Conservation (phyloP, 2,329 filamentous ascomycete species). For the Rhynchosporium agropyri region DNA sequence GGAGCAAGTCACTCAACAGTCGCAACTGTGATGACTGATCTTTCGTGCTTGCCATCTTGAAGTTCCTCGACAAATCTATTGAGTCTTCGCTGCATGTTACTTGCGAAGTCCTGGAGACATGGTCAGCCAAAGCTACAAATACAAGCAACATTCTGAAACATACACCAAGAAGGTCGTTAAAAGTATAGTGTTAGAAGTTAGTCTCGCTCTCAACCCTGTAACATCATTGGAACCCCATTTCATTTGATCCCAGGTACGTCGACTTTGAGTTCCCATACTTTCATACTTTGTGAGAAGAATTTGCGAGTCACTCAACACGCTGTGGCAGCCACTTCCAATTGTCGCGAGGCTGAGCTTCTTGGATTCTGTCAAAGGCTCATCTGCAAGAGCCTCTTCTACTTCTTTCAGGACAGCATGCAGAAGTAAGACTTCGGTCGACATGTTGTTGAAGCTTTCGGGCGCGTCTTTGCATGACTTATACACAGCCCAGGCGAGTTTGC, state of each 20-base stretch:
- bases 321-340: conserved; percentile 27
- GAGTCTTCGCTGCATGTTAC: conserved; percentile 13
- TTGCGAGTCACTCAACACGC: conserved; percentile 30
- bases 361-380: conserved; percentile 9
- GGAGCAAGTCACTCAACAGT: conserved; percentile 15
- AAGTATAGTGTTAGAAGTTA: conserved; percentile 38
- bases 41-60: conserved; percentile 21
- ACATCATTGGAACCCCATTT: conserved; percentile 34
- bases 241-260: conserved; percentile 38
- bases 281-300: conserved; percentile 25
- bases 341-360: conserved; percentile 14
- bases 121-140: background rate
- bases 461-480: conserved; percentile 37
- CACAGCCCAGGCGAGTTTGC: conserved; percentile 22
- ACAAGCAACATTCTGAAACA: background rate
- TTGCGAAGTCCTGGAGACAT: conserved; percentile 18
- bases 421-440: conserved; percentile 31
- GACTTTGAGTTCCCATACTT: conserved; percentile 21
- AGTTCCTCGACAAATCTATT: conserved; percentile 17
- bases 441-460: conserved; percentile 37
- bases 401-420: conserved; percentile 25
- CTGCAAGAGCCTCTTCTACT: conserved; percentile 21
- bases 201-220: conserved; percentile 29
- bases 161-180: conserved; percentile 23
- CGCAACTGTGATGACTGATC: conserved; percentile 18